Percentiles rank a stretch among this genome's conserved stretches.
Conservation (phyloP, 208 protist genomes). For the Wallacemonas sp. region DNA sequence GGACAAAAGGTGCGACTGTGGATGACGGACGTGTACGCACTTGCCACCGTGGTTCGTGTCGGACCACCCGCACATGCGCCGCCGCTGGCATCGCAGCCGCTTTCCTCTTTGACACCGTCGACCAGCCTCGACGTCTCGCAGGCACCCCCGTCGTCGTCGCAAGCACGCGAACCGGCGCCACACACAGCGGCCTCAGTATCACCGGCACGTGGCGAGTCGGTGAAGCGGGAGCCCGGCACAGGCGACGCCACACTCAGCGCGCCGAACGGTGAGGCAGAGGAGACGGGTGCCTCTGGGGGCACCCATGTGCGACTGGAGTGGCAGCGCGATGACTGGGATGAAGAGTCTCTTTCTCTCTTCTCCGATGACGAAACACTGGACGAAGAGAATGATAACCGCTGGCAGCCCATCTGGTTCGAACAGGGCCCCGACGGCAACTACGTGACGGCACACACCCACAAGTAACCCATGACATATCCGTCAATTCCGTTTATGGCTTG, state of each 20-base stretch:
- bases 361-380: slow-evolving; percentile 73
- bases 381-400: slow-evolving; percentile 62
- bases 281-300: neutral
- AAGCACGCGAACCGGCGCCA: neutral
- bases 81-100: neutral
- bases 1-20: slow-evolving; percentile 84
- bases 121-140: neutral
- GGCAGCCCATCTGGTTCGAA: slow-evolving; percentile 87
- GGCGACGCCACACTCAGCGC: too few species aligned
- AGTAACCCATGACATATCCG: too few species aligned
- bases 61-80: too few species aligned
- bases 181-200: neutral
- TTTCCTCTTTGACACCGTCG: neutral
- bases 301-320: slow-evolving; percentile 45
- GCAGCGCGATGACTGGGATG: slow-evolving; percentile 81
- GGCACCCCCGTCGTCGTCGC: neutral
- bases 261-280: slow-evolving; percentile 10
- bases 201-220: neutral
- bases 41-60: slow-evolving; percentile 48
- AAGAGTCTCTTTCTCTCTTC: slow-evolving; percentile 76
- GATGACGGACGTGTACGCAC: slow-evolving; percentile 86
- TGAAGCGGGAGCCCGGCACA: neutral
- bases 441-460: slow-evolving; percentile 2
- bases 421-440: slow-evolving; percentile 27
- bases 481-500: too few species aligned